These are phyloP conservation scores for Xylaria sp. DNA, from an alignment of 2,329 filamentous ascomycete genomes.

Conservation along the genomic window DNA sequence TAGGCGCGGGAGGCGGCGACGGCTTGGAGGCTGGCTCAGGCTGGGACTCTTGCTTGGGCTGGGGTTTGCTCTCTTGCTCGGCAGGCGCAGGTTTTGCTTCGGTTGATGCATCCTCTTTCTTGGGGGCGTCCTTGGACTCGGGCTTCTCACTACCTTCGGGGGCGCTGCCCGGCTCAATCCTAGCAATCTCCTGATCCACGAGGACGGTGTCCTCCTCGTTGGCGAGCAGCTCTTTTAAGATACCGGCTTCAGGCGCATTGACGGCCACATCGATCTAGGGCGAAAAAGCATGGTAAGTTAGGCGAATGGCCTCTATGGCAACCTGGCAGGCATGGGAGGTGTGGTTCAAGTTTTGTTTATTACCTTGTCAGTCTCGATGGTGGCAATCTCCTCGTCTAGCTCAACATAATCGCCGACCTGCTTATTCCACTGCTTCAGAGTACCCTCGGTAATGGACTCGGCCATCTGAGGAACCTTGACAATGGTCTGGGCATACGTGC, in stretches of 20 bases:
- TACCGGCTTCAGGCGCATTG: slow-evolving; percentile 89
- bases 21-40: slow-evolving; percentile 46
- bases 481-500: slow-evolving; percentile 76
- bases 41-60: slow-evolving; percentile 47
- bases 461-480: slow-evolving; percentile 98
- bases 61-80: slow-evolving; percentile 43
- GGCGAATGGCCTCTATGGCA: background rate
- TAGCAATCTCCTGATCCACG: slow-evolving; percentile 90
- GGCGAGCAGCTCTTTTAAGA: slow-evolving; percentile 88
- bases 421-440: slow-evolving; percentile 93
- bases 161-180: slow-evolving; percentile 78
- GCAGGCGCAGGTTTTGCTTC: slow-evolving; percentile 50
- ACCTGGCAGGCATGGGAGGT: background rate
- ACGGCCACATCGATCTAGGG: slow-evolving; percentile 91
- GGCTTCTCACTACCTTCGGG: slow-evolving; percentile 62
- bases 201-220: slow-evolving; percentile 94
- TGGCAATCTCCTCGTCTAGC: slow-evolving; percentile 96
- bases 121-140: slow-evolving; percentile 64
- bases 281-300: slow-evolving; percentile 15
- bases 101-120: slow-evolving; percentile 49
- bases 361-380: slow-evolving; percentile 99
- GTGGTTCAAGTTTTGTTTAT: slow-evolving; percentile 33
- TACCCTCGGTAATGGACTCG: slow-evolving; percentile 97
- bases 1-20: slow-evolving; percentile 44
- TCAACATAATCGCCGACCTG: slow-evolving; percentile 91